phyloP scores from a whole-genome alignment of 257 asterid species.

The Orobanche coerulescens region DNA sequence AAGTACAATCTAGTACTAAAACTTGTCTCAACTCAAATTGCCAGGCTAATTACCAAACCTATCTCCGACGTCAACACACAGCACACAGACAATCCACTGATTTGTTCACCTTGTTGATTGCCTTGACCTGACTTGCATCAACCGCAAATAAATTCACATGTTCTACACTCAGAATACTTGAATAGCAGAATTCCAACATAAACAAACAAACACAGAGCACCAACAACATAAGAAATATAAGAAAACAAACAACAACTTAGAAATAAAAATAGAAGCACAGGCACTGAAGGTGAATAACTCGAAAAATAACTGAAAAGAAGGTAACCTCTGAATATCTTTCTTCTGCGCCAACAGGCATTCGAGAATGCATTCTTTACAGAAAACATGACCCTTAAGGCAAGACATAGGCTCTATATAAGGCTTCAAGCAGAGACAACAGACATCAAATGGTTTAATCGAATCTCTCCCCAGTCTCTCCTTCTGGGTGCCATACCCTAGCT shows the following conservation, averaged over 20 bases:
- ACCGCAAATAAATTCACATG: neutral
- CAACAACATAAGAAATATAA: neutral
- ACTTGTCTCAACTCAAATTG: neutral
- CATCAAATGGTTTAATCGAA: slow-evolving; percentile 87
- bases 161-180: neutral
- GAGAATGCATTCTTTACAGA: slow-evolving; percentile 86
- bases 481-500: slow-evolving; percentile 94
- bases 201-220: neutral
- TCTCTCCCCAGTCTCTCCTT: slow-evolving; percentile 87
- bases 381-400: slow-evolving; percentile 82
- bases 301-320: neutral
- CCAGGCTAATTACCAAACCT: neutral
- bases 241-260: neutral
- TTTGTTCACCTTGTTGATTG: slow-evolving; percentile 1
- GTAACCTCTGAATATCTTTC: slow-evolving; percentile 85
- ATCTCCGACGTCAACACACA: neutral
- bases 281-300: neutral
- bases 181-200: neutral
- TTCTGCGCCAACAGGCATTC: slow-evolving; percentile 88
- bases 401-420: slow-evolving; percentile 76
- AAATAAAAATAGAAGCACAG: neutral
- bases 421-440: slow-evolving; percentile 91
- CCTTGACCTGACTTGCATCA: neutral
- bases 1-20: neutral
- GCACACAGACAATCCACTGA: neutral